Conservation (phyloP, 1,284 basidiomycete genomes). For the Schizophyllum commune region DNA sequence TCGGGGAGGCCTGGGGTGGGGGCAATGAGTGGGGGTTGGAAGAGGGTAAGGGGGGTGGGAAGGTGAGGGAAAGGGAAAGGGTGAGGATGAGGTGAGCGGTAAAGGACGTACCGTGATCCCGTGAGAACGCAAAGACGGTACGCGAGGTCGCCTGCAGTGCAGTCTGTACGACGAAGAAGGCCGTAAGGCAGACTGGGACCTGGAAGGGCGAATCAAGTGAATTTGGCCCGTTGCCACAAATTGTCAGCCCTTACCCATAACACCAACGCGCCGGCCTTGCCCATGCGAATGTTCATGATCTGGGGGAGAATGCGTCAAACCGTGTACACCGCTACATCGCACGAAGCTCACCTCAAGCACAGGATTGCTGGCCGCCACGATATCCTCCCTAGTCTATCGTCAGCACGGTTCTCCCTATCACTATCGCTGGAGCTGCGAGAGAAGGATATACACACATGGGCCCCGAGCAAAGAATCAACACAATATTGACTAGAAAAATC, state of each 20-base stretch:
- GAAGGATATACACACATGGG: constrained; percentile 36
- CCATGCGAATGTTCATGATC: constrained; percentile 73
- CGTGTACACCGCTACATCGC: background rate
- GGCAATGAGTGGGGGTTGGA: background rate
- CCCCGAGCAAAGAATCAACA: constrained; percentile 77
- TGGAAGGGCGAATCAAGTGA: constrained; percentile 14
- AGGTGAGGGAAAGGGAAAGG: background rate
- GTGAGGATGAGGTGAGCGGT: no score
- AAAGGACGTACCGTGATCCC: constrained; percentile 54
- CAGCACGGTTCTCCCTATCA: constrained; percentile 1
- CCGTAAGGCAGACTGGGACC: constrained; percentile 72
- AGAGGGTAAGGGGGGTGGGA: no score
- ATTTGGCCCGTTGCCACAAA: constrained; percentile 5
- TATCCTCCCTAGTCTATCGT: background rate
- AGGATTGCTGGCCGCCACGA: constrained; percentile 16
- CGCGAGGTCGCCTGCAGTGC: constrained; percentile 83
- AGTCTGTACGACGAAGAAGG: constrained; percentile 78
- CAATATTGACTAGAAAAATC: constrained; percentile 50
- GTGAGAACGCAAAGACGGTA: constrained; percentile 86
- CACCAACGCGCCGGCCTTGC: constrained; percentile 61
- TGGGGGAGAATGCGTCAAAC: constrained; percentile 18
- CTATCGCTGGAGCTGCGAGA: background rate
- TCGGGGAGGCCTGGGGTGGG: constrained; percentile 62
- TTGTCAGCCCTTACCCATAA: constrained; percentile 51
- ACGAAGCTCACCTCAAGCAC: constrained; percentile 47